These are phyloP conservation scores for Clarireedia homoeocarpa DNA, from an alignment of 2,329 filamentous ascomycete genomes.

Conservation along the genomic window DNA sequence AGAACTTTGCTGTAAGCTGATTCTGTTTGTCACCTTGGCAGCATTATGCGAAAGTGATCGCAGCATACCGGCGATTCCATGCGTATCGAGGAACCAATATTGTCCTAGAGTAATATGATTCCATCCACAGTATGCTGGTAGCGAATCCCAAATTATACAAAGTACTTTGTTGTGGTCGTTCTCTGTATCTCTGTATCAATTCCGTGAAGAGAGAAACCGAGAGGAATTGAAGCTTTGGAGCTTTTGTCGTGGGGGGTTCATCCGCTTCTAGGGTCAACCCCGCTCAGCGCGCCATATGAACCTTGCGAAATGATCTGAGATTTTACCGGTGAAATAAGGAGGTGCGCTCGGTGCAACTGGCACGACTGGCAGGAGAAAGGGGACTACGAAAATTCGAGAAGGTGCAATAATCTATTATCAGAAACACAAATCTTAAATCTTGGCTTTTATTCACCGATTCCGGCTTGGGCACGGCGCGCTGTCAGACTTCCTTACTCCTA, in stretches of 20 bases:
- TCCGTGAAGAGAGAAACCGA: no score
- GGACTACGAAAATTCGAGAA: no score
- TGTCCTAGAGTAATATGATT: neutral
- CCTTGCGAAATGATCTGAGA: neutral
- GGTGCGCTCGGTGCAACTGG: neutral
- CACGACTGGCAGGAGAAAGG: neutral
- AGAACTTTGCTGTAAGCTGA: slow-evolving; percentile 9
- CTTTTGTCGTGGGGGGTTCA: neutral
- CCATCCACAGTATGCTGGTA: neutral
- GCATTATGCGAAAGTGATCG: slow-evolving; percentile 28
- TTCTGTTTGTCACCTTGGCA: slow-evolving; percentile 21
- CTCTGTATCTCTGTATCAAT: neutral
- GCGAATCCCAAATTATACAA: neutral
- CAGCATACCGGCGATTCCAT: slow-evolving; percentile 31
- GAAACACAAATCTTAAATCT: no score
- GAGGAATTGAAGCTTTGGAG: no score
- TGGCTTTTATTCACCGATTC: no score
- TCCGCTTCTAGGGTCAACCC: neutral
- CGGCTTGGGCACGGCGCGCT: no score
- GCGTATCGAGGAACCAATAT: slow-evolving; percentile 5
- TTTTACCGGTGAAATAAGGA: neutral
- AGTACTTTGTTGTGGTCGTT: neutral
- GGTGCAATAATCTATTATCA: no score
- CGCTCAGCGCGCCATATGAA: neutral
- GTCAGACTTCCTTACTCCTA: no score